Evolutionary conservation across 352 stramenopile species (phyloP).

Genomic region (Globisporangium sylvaticum): DNA sequence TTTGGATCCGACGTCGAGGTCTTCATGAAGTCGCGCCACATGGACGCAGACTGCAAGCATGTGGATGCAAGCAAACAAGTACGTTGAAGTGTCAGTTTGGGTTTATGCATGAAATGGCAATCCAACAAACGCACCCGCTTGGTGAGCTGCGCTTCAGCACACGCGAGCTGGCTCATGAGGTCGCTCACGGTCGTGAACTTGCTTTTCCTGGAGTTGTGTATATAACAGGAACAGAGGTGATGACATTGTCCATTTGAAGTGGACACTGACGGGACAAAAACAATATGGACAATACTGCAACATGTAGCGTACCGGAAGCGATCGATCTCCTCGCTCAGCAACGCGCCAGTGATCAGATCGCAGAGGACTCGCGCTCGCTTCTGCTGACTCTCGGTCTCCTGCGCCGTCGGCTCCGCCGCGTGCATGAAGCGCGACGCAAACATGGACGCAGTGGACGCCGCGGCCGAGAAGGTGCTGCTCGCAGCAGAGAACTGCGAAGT

Average conservation of each 20-base stretch:
- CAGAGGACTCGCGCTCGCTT: slow-evolving; percentile 35
- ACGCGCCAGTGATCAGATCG: slow-evolving; percentile 50
- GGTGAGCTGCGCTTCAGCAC: slow-evolving; percentile 49
- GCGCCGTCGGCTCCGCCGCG: slow-evolving; percentile 22
- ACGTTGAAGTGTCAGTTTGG: background rate
- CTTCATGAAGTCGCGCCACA: slow-evolving; percentile 59
- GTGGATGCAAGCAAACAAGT: background rate
- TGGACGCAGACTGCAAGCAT: slow-evolving; percentile 23
- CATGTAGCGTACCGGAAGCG: slow-evolving; percentile 53
- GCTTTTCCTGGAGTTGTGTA: slow-evolving; percentile 19
- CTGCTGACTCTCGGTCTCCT: slow-evolving; percentile 34
- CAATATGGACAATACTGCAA: background rate
- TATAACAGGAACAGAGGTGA: background rate
- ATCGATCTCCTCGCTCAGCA: slow-evolving; percentile 59
- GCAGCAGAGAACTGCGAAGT: slow-evolving; percentile 14
- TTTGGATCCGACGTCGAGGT: slow-evolving; percentile 28
- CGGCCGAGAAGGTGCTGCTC: slow-evolving; percentile 26
- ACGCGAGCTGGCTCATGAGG: slow-evolving; percentile 57
- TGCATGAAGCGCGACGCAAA: slow-evolving; percentile 41
- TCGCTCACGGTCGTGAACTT: slow-evolving; percentile 38
- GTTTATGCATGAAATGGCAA: no score
- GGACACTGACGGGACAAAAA: background rate
- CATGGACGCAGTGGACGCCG: slow-evolving; percentile 25
- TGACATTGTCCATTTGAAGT: background rate
- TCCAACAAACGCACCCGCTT: no score